Base-by-base conservation (phyloP, 164 flowering plant genomes). In the Vitis rotundifolia region DNA sequence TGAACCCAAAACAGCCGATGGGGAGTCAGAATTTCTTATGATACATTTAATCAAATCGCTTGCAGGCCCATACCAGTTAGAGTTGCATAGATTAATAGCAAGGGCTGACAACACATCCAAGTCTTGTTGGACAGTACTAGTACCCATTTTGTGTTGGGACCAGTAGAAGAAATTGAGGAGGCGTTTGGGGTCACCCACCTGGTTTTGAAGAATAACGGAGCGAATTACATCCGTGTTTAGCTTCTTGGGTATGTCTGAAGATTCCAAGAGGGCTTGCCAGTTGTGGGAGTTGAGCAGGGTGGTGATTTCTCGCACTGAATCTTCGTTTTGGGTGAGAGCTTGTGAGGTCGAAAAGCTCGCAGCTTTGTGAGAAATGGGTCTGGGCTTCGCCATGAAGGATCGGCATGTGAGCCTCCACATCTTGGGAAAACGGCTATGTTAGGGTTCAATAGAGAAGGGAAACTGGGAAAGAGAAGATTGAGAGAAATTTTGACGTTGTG, bases 91-190 rank as follows among this genome's bases (percentile, higher is more conserved):
- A 71, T 62, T 2, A 7, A 91, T 77, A 4, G 85, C 87, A 29
- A 91, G 72, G 69, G 83, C 48, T 2, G 89, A 78, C 19, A 74
- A 83, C 9, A 81, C 82, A 75, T 68, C n/a, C 67, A 89, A 71
- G 51, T 80, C 74, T 18, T 73, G 88, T 37, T 37, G 26, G 26
- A 2, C 44, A 61, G 80, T 69, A 22, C 26, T 22, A 8, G 61
- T 59, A 72, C 79, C 83, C 79, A 82, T 62, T 44, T 71, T 68
- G 16, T 64, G 19, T 59, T 37, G 19, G 15, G 85, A 80, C 97
- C 97, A 92, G 68, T 79, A 16, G 78, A 91, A 85, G 87, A 93
- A 93, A 66, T 64, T 49, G 31, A 83, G 73, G 26, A 92, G 87
- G 61, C 78, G 85, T 26, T 62, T 73, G 49, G 88, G 80, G 16